Conservation (phyloP, 2,329 filamentous ascomycete genomes). For the Parastagonospora nodorum region DNA sequence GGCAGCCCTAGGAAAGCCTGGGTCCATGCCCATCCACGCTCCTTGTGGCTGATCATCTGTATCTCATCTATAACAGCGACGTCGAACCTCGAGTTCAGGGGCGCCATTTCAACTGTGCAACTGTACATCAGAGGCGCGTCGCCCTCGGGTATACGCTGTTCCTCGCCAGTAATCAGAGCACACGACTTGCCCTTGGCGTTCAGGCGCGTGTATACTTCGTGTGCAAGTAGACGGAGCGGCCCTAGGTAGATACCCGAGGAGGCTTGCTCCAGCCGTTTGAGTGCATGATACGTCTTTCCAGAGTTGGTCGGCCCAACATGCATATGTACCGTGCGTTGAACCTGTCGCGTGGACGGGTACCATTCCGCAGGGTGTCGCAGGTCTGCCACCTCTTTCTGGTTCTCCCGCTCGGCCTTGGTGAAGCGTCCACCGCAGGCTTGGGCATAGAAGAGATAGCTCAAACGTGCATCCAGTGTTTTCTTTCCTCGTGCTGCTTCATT, state of each 20-base stretch:
- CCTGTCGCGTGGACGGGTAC: constrained; percentile 80
- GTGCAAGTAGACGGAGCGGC: constrained; percentile 83
- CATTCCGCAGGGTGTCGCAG: constrained; percentile 89
- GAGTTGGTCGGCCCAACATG: constrained; percentile 98
- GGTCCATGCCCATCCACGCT: constrained; percentile 94
- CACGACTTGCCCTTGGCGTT: constrained; percentile 76
- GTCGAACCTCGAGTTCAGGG: constrained; percentile 67
- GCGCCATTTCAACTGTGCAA: constrained; percentile 93
- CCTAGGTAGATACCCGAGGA: constrained; percentile 86
- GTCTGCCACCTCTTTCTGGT: constrained; percentile 66
- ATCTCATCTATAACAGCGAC: constrained; percentile 98
- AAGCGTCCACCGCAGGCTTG: constrained; percentile 40
- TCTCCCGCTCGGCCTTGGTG: constrained; percentile 42
- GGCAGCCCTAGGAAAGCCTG: constrained; percentile 84
- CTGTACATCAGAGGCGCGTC: constrained; percentile 65
- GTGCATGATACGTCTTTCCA: constrained; percentile 93
- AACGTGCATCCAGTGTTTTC: constrained; percentile 52
- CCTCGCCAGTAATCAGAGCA: constrained; percentile 87
- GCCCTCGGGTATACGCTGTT: constrained; percentile 69
- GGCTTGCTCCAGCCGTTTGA: constrained; percentile 80
- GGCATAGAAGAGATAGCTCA: constrained; percentile 70
- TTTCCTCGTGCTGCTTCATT: constrained; percentile 16
- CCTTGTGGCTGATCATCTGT: constrained; percentile 85
- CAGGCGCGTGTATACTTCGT: constrained; percentile 92
- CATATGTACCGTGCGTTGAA: constrained; percentile 84